phyloP scores from a whole-genome alignment of 169 alveolate species.

The Theileria parva region DNA sequence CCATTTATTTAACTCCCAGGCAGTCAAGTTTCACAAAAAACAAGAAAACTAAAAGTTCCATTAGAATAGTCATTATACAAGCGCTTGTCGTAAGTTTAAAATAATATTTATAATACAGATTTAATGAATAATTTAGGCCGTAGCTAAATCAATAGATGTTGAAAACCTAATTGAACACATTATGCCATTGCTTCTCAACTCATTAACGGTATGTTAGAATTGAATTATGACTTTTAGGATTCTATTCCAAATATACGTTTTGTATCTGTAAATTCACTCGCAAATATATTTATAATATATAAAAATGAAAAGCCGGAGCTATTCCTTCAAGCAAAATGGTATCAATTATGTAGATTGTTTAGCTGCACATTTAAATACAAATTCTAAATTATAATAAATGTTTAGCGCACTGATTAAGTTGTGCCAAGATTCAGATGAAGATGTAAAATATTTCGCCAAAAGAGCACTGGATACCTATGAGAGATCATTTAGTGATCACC shows the following conservation, averaged over 20 bases:
- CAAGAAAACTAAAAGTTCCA: constrained; percentile 22
- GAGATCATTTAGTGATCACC: constrained; percentile 30
- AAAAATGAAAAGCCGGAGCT: constrained; percentile 53
- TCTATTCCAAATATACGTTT: constrained; percentile 52
- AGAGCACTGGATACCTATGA: constrained; percentile 61
- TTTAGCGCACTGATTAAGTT: constrained; percentile 47
- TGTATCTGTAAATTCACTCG: constrained; percentile 53
- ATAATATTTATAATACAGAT: background rate
- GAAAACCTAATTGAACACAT: constrained; percentile 45
- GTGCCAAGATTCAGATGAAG: constrained; percentile 61
- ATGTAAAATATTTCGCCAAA: constrained; percentile 56
- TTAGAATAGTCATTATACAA: constrained; percentile 50
- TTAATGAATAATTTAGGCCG: constrained; percentile 44
- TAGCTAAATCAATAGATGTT: constrained; percentile 58
- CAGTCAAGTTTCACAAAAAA: constrained; percentile 20
- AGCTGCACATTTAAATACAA: background rate
- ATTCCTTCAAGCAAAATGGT: constrained; percentile 39
- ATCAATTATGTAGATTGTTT: background rate
- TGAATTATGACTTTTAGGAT: constrained; percentile 8
- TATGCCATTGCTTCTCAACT: constrained; percentile 42
- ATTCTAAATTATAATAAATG: background rate
- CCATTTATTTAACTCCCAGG: constrained; percentile 40
- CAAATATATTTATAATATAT: constrained; percentile 56
- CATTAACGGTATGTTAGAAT: constrained; percentile 28
- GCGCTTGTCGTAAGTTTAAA: constrained; percentile 53